Evolutionary conservation across 108 stramenopile genomes (phyloP).

Genomic region (Aurantiochytrium sp.): DNA sequence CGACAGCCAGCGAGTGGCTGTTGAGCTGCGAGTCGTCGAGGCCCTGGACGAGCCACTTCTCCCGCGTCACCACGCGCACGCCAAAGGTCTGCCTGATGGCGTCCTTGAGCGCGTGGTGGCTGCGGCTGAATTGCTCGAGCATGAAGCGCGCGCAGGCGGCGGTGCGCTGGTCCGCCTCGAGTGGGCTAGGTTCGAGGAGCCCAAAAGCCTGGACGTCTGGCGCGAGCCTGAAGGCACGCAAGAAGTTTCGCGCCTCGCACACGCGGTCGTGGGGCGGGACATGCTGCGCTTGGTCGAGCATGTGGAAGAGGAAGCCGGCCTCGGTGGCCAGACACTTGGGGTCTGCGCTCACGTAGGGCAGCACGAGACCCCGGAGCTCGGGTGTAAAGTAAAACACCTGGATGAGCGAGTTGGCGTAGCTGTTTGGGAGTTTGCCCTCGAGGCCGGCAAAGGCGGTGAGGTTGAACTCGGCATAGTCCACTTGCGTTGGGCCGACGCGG

Average conservation of each 20-base stretch:
- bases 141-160: neutral
- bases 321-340: neutral
- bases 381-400: neutral
- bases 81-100: neutral
- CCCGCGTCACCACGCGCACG: neutral
- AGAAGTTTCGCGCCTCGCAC: neutral
- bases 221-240: neutral
- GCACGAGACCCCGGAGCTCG: neutral
- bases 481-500: neutral
- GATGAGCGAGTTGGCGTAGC: neutral
- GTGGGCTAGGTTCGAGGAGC: neutral
- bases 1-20: neutral
- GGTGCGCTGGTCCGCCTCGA: neutral
- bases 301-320: neutral
- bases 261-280: neutral
- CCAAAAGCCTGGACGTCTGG: conserved; percentile 21
- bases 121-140: conserved; percentile 19
- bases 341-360: neutral
- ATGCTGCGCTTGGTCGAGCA: conserved; percentile 1
- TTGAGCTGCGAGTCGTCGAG: neutral
- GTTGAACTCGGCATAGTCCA: neutral
- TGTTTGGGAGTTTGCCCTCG: neutral
- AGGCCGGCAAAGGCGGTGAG: neutral
- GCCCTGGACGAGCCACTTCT: neutral
- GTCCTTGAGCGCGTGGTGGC: neutral